A percentile compares a stretch with the other conserved stretches of the same genome.
Conservation (phyloP, 2,329 filamentous ascomycete genomes). For the Penicillium hordei region DNA sequence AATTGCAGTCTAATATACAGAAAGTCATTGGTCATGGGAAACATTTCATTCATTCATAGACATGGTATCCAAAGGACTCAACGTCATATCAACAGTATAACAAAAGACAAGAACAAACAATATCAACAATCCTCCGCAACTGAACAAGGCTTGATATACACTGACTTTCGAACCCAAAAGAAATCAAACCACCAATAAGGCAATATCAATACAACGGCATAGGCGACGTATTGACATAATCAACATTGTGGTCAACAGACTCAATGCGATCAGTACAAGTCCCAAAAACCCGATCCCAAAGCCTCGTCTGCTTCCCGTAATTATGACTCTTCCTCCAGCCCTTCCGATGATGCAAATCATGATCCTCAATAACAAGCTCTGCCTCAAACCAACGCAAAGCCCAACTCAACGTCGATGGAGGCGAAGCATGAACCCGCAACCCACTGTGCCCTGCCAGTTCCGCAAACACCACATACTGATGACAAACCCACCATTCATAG, state of each 20-base stretch:
- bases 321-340: slow-evolving; percentile 31
- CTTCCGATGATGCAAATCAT: slow-evolving; percentile 30
- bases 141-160: not conserved
- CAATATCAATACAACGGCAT: slow-evolving; percentile 23
- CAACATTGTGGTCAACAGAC: slow-evolving; percentile 22
- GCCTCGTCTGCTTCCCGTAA: slow-evolving; percentile 29
- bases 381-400: slow-evolving; percentile 22
- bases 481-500: slow-evolving; percentile 26
- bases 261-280: slow-evolving; percentile 28
- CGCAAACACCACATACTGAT: slow-evolving; percentile 28
- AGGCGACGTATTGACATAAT: slow-evolving; percentile 24
- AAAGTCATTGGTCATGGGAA: not conserved
- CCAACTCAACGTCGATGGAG: slow-evolving; percentile 23
- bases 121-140: not conserved
- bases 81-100: not conserved
- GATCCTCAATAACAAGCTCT: slow-evolving; percentile 29
- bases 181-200: not conserved
- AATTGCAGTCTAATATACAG: too few species aligned
- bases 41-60: slow-evolving; percentile 5
- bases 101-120: not conserved
- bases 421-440: slow-evolving; percentile 24
- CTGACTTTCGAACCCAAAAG: not conserved
- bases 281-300: slow-evolving; percentile 29
- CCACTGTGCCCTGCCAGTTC: slow-evolving; percentile 29
- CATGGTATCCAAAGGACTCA: not conserved